Evolutionary conservation across 1,284 basidiomycete genomes (phyloP).

Genomic region (Volvariella volvacea): DNA sequence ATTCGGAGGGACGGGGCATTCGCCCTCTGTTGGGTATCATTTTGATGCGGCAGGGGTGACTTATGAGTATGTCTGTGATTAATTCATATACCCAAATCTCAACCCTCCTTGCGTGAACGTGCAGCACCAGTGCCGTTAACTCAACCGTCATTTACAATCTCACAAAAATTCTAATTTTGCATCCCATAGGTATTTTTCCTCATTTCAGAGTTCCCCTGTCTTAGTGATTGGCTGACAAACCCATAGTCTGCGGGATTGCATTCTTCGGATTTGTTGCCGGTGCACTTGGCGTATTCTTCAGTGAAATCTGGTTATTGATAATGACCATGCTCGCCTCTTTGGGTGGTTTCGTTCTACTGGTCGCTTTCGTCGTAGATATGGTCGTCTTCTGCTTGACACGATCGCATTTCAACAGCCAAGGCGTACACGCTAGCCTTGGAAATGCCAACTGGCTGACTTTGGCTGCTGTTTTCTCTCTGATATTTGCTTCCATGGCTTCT

Average conservation of each 20-base stretch:
- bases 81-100: no score
- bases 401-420: slow-evolving; percentile 46
- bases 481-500: slow-evolving; percentile 59
- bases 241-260: slow-evolving; percentile 54
- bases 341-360: slow-evolving; percentile 55
- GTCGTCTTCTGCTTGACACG: slow-evolving; percentile 70
- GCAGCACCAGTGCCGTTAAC: slow-evolving; percentile 27
- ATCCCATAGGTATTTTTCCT: slow-evolving; percentile 56
- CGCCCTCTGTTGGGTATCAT: slow-evolving; percentile 46
- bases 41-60: slow-evolving; percentile 30
- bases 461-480: slow-evolving; percentile 60
- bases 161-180: slow-evolving; percentile 66
- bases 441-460: slow-evolving; percentile 77
- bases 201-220: slow-evolving; percentile 4
- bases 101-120: no score
- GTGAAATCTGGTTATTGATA: slow-evolving; percentile 42
- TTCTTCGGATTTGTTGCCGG: slow-evolving; percentile 29
- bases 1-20: slow-evolving; percentile 68
- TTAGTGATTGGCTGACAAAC: slow-evolving; percentile 59
- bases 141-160: slow-evolving; percentile 56
- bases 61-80: slow-evolving; percentile 29
- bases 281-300: slow-evolving; percentile 55
- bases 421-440: slow-evolving; percentile 52
- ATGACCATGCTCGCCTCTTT: slow-evolving; percentile 66
- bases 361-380: slow-evolving; percentile 75